phyloP scores from a whole-genome alignment of 148 eudicot species.

The Rhododendron simsii region DNA sequence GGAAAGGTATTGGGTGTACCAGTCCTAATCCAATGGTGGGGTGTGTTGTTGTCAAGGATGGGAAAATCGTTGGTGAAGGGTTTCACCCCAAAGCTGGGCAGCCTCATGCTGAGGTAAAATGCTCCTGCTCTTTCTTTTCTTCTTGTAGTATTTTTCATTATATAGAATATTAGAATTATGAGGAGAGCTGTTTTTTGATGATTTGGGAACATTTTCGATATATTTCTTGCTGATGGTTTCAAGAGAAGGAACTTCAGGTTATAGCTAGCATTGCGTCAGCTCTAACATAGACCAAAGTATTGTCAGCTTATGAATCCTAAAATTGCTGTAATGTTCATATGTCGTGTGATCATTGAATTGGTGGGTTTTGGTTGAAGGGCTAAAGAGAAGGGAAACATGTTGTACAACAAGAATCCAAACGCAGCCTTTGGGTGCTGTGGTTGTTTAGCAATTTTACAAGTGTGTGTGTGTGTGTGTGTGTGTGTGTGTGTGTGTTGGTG shows the following conservation, averaged over 20 bases:
- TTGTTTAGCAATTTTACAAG: no score
- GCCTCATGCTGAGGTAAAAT: conserved; percentile 94
- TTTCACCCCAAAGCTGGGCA: conserved; percentile 97
- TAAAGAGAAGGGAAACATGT: not conserved
- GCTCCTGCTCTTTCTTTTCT: no score
- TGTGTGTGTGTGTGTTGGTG: no score
- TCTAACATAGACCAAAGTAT: not conserved
- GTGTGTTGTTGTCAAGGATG: conserved; percentile 83
- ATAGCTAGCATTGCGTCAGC: not conserved
- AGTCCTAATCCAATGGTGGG: conserved; percentile 99
- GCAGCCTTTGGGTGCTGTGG: not conserved
- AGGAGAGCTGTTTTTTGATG: not conserved
- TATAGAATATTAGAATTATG: not conserved
- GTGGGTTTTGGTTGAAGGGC: not conserved
- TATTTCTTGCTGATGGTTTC: not conserved
- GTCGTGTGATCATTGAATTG: not conserved
- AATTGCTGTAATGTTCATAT: not conserved
- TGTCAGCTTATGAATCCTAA: not conserved
- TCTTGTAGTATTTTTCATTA: not conserved
- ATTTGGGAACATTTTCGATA: not conserved
- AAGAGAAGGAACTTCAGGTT: not conserved
- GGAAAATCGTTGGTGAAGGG: conserved; percentile 86
- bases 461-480: no score
- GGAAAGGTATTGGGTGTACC: conserved; percentile 71
- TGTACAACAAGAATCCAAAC: not conserved